phyloP scores from a whole-genome alignment of 495 filamentous ascomycete species.

The Aspergillus cavernicola region DNA sequence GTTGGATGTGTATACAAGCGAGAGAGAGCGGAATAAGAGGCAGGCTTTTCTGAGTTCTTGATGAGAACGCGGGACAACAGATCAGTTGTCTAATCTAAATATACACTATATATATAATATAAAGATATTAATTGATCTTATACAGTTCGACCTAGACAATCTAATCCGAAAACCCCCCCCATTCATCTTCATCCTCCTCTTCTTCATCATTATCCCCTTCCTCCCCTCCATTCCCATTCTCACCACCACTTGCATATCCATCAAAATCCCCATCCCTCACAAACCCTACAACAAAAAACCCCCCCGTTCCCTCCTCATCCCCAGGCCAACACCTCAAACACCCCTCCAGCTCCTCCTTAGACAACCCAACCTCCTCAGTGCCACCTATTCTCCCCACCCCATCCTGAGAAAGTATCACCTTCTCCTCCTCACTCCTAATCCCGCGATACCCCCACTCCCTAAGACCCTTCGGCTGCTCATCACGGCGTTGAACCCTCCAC shows the following conservation, averaged over 20 bases:
- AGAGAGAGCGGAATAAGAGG: conserved; percentile 63
- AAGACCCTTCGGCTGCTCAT: conserved; percentile 69
- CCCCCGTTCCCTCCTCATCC: conserved; percentile 71
- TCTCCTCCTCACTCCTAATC: conserved; percentile 26
- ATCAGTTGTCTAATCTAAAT: too few species aligned
- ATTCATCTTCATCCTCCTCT: conserved; percentile 35
- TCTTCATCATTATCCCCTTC: conserved; percentile 20
- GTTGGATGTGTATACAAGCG: conserved; percentile 67
- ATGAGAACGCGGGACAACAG: neutral
- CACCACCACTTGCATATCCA: neutral
- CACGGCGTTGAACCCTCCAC: conserved; percentile 69
- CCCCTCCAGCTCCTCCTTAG: conserved; percentile 57
- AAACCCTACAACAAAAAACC: conserved; percentile 70
- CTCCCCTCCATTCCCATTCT: conserved; percentile 10
- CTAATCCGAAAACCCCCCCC: conserved; percentile 47
- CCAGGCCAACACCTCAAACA: conserved; percentile 81
- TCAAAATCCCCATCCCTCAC: conserved; percentile 43
- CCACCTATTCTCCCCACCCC: neutral
- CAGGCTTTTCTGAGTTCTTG: conserved; percentile 58
- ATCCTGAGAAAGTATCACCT: conserved; percentile 4
- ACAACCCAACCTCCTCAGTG: conserved; percentile 29
- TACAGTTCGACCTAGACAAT: conserved; percentile 10
- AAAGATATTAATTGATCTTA: too few species aligned
- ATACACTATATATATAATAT: too few species aligned
- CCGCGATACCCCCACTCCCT: conserved; percentile 70